phyloP scores from a whole-genome alignment of 2,329 filamentous ascomycete species.

The Rhinocladiella mackenziei region DNA sequence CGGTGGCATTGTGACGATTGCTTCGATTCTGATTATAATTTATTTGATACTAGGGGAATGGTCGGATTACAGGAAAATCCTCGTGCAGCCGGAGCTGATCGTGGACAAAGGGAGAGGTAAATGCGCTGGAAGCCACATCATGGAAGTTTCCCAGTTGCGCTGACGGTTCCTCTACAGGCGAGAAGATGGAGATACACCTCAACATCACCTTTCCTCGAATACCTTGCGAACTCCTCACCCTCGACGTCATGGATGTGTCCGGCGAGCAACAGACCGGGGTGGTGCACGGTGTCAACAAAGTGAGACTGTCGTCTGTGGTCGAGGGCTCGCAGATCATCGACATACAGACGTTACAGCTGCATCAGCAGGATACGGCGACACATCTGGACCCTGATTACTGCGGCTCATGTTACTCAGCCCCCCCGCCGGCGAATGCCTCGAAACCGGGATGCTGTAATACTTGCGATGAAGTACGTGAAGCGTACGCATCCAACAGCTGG shows the following conservation, averaged over 20 bases:
- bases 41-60: slow-evolving; percentile 94
- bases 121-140: not conserved
- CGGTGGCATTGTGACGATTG: slow-evolving; percentile 89
- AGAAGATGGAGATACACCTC: slow-evolving; percentile 98
- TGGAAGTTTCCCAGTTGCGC: not conserved
- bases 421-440: slow-evolving; percentile 62
- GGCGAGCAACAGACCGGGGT: slow-evolving; percentile 95
- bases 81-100: slow-evolving; percentile 85
- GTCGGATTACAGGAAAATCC: slow-evolving; percentile 81
- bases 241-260: slow-evolving; percentile 98
- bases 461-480: slow-evolving; percentile 93
- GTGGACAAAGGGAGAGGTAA: slow-evolving; percentile 94
- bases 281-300: slow-evolving; percentile 86
- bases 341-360: slow-evolving; percentile 63
- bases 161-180: slow-evolving; percentile 53
- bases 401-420: slow-evolving; percentile 85
- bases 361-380: slow-evolving; percentile 63
- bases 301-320: slow-evolving; percentile 66
- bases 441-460: slow-evolving; percentile 96
- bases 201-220: slow-evolving; percentile 94
- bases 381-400: slow-evolving; percentile 93
- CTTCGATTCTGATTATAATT: slow-evolving; percentile 80
- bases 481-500: slow-evolving; percentile 85
- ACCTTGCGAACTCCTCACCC: slow-evolving; percentile 89
- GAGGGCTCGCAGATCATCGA: slow-evolving; percentile 77